Base-by-base conservation (phyloP, 2,329 filamentous ascomycete genomes). In the Aureobasidium sp. region DNA sequence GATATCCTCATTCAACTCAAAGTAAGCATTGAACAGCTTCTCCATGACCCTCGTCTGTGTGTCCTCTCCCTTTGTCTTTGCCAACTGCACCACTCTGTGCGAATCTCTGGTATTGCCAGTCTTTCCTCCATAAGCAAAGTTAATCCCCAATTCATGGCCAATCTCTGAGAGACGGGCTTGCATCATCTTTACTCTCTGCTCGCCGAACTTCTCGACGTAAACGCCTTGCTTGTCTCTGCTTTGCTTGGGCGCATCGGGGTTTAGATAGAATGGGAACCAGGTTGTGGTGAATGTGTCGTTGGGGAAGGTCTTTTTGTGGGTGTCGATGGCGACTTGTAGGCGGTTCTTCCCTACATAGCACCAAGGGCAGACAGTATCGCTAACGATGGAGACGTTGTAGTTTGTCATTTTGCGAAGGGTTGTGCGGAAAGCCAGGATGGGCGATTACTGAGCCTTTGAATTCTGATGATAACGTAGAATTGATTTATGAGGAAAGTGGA, bases 191-290 rank as follows among this genome's bases (percentile, higher is more conserved):
- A 78, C 76, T 36, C 90, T 82, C 27, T 86, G 82, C 6, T 83
- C 80, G 8, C 84, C 84, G 68, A 94, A 85, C 61, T 87, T 87
- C 53, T 78, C 70, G 41, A 82, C 76, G 73, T 85, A 92, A 71
- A 80, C 81, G 63, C 77, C 75, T 71, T 79, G 72, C 69, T 85
- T 86, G 68, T 82, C 78, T 63, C 78, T 71, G 67, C 80, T 79
- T 53, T 71, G 76, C 50, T 78, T 77, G 0, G 87, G 82, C 0
- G 83, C 78, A 51, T 79, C 78, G 0, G 89, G 88, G 70, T 92
- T 86, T 59, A 96, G 83, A 73, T 93, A 92, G 77, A 89, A 96
- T 1, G 91, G 88, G 64, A 83, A 81, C 89, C 90, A 96, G 64
- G 81, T 82, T 15, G 89, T 84, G 51, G 80, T 82, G 76, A 95